These are phyloP conservation scores for Lachnellula cervina DNA, from an alignment of 2,329 filamentous ascomycete genomes.

Conservation along the genomic window DNA sequence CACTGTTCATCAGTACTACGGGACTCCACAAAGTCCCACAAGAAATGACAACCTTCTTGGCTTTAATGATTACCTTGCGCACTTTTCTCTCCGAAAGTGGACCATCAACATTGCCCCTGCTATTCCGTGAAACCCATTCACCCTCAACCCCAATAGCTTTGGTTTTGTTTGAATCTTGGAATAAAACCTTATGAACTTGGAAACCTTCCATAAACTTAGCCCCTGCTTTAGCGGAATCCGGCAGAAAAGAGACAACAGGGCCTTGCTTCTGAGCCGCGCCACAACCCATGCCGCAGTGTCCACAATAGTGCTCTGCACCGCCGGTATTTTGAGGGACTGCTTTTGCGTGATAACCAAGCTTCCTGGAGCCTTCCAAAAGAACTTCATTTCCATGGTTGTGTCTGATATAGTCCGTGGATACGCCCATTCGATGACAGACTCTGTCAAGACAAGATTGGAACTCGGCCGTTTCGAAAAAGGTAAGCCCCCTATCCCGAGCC, in stretches of 20 bases:
- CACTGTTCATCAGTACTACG: constrained; percentile 69
- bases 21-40: constrained; percentile 74
- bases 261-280: constrained; percentile 72
- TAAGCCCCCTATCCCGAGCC: constrained; percentile 60
- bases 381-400: constrained; percentile 70
- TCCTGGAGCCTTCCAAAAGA: constrained; percentile 69
- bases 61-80: constrained; percentile 65
- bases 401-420: constrained; percentile 56
- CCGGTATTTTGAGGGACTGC: constrained; percentile 76
- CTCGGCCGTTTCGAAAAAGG: constrained; percentile 66
- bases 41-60: constrained; percentile 76
- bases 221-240: constrained; percentile 71
- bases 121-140: constrained; percentile 68
- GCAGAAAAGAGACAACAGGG: constrained; percentile 70
- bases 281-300: constrained; percentile 57
- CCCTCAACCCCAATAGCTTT: constrained; percentile 68
- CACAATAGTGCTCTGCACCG: constrained; percentile 68
- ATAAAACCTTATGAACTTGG: constrained; percentile 63
- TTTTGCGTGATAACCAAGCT: constrained; percentile 66
- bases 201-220: constrained; percentile 84
- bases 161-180: constrained; percentile 47
- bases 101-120: constrained; percentile 52
- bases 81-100: constrained; percentile 42
- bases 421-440: constrained; percentile 76
- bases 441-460: constrained; percentile 77